Base-by-base conservation (phyloP, 139 green algal species). In the Diplosphaera chodatii region DNA sequence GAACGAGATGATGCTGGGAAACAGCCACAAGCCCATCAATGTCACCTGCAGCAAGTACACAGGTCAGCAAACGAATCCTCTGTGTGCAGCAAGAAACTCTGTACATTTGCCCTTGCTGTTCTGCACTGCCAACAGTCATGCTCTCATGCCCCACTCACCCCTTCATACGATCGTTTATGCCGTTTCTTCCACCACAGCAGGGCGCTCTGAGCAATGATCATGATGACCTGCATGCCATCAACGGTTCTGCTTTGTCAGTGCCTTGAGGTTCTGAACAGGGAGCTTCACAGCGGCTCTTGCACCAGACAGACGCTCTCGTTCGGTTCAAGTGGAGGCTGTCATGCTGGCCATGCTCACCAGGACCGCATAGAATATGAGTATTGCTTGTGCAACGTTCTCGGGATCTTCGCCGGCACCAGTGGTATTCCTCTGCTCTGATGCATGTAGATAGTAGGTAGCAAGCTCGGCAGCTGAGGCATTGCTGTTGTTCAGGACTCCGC, bases 1-100 rank as follows among this genome's bases (percentile, higher is more conserved):
- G 1, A 89, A 1, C 0, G 68, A 83, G 63, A 93, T 83, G 22
- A 93, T 68, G 3, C 84, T 74, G 0, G 92, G 92, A 71, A 97
- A 85, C 22, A 96, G 68, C 91, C 91, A 97, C 33, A 97, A 75
- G 0, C 91, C 92, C 27, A 93, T 37, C 5, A 96, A 73, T 23
- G 87, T 94, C 21, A 92, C 86, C 84, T 89, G 80, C 67, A 71
- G 25, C 6, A 0, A 15, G 22, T 29, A 21, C 15, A 48, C 6
- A n/a, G 29, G 32, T 27, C n/a, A 55, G 56, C 66, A 69, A 66
- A n/a, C 25, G n/a, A n/a, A n/a, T n/a, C n/a, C n/a, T n/a, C n/a
- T n/a, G n/a, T n/a, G n/a, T n/a, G n/a, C n/a, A n/a, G n/a, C n/a
- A n/a, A n/a, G n/a, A n/a, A n/a, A n/a, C n/a, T n/a, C n/a, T n/a